Conservation (phyloP, 2,329 filamentous ascomycete genomes). For the Hymenoscyphus infarciens region DNA sequence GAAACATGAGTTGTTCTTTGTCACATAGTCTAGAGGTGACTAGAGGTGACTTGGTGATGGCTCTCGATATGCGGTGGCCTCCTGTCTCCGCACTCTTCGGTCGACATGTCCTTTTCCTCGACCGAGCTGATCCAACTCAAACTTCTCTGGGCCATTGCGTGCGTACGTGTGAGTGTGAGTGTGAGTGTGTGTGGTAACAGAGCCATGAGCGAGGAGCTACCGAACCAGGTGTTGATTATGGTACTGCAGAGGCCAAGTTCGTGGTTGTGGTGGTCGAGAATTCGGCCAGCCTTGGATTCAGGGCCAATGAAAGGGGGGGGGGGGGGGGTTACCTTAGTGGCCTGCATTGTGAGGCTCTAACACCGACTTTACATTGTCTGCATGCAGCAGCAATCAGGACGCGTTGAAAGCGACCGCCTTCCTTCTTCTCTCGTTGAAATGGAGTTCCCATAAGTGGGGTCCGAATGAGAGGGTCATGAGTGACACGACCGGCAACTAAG, state of each 20-base stretch:
- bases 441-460: constrained; percentile 2
- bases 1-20: constrained; percentile 4
- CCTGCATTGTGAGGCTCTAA: constrained; percentile 9
- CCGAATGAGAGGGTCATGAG: neutral
- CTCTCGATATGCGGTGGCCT: constrained; percentile 5
- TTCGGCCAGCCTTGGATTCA: constrained; percentile 13
- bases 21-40: constrained; percentile 1
- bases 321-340: too few relatives aligned
- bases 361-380: neutral
- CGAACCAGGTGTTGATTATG: constrained; percentile 2
- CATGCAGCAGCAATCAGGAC: constrained; percentile 7
- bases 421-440: neutral
- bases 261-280: constrained; percentile 8
- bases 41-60: constrained; percentile 1
- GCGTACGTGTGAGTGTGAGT: neutral
- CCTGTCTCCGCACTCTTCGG: constrained; percentile 1
- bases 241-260: constrained; percentile 1
- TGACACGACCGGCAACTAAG: constrained; percentile 9
- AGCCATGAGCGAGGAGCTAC: constrained; percentile 3
- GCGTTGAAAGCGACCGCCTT: constrained; percentile 12
- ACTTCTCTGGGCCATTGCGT: constrained; percentile 2
- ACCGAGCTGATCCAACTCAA: constrained; percentile 10
- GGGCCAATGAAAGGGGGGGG: constrained; percentile 8
- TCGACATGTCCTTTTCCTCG: constrained; percentile 9
- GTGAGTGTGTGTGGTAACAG: neutral